phyloP scores from a whole-genome alignment of 495 filamentous ascomycete genomes.

The Evansstolkia leycettana region DNA sequence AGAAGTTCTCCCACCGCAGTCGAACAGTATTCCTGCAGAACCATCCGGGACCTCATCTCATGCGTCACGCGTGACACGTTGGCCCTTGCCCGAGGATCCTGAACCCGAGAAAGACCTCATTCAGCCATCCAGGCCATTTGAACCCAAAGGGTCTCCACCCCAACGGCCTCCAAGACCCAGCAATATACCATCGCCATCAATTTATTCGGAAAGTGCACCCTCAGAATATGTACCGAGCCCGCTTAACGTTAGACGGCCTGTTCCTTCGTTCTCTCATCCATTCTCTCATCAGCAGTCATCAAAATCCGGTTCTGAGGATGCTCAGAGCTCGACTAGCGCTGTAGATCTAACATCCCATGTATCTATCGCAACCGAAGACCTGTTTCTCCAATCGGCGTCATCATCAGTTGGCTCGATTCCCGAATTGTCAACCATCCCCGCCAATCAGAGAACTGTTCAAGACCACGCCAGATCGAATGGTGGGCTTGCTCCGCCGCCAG shows the following conservation, averaged over 20 bases:
- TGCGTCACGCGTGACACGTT: slow-evolving; percentile 17
- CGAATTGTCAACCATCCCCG: slow-evolving; percentile 27
- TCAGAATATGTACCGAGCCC: slow-evolving; percentile 33
- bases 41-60: slow-evolving; percentile 20
- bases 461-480: slow-evolving; percentile 10
- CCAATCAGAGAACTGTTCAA: slow-evolving; percentile 4
- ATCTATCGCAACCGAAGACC: slow-evolving; percentile 20
- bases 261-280: slow-evolving; percentile 39
- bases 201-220: slow-evolving; percentile 39
- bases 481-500: slow-evolving; percentile 17
- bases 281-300: slow-evolving; percentile 18
- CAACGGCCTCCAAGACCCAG: slow-evolving; percentile 54
- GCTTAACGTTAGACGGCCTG: slow-evolving; percentile 34
- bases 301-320: slow-evolving; percentile 18
- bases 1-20: slow-evolving; percentile 14
- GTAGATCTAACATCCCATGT: slow-evolving; percentile 15
- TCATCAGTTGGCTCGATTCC: slow-evolving; percentile 31
- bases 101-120: slow-evolving; percentile 15
- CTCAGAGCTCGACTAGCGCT: slow-evolving; percentile 25
- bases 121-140: slow-evolving; percentile 29
- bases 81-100: slow-evolving; percentile 32
- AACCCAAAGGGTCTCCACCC: slow-evolving; percentile 45
- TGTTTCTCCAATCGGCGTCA: slow-evolving; percentile 21
- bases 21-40: slow-evolving; percentile 19
- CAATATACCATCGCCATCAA: slow-evolving; percentile 23